phyloP scores from a whole-genome alignment of 495 filamentous ascomycete genomes.

The Lophiostoma macrostomum region DNA sequence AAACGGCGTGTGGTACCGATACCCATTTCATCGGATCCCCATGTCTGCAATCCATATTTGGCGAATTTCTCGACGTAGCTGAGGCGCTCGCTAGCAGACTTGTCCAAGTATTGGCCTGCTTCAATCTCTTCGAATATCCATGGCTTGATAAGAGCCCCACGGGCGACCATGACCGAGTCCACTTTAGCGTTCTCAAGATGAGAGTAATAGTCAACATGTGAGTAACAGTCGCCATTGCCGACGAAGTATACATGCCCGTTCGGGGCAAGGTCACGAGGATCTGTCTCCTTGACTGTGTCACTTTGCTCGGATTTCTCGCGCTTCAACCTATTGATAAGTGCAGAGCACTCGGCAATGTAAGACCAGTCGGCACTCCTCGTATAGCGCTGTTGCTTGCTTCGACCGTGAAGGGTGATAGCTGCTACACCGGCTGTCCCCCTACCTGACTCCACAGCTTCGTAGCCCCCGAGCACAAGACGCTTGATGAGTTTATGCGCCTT shows the following conservation, averaged over 20 bases:
- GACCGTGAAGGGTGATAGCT: conserved; percentile 89
- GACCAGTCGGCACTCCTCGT: conserved; percentile 84
- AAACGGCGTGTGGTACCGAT: conserved; percentile 85
- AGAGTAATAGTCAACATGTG: conserved; percentile 79
- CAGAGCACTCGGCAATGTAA: conserved; percentile 87
- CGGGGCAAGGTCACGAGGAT: conserved; percentile 58
- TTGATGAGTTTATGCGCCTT: conserved; percentile 78
- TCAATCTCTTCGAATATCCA: conserved; percentile 98
- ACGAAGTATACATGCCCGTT: conserved; percentile 75
- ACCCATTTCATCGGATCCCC: conserved; percentile 93
- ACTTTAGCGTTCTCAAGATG: conserved; percentile 75
- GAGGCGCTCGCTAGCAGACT: conserved; percentile 81
- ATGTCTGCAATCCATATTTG: conserved; percentile 84
- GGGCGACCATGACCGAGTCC: conserved; percentile 85
- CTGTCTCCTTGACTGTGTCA: conserved; percentile 76
- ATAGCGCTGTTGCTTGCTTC: conserved; percentile 91
- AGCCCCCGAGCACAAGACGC: conserved; percentile 73
- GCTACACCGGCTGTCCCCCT: conserved; percentile 75
- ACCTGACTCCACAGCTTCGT: conserved; percentile 59
- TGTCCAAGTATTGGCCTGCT: conserved; percentile 88
- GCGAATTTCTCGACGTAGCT: conserved; percentile 83
- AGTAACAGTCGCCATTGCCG: conserved; percentile 95
- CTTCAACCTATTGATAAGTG: conserved; percentile 75
- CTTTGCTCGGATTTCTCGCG: conserved; percentile 56
- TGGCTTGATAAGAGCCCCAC: conserved; percentile 90